Percentiles rank a stretch among this genome's conserved stretches.
Evolutionary conservation across 129 eudicot species (phyloP).

Genomic region (Calendula officinalis): DNA sequence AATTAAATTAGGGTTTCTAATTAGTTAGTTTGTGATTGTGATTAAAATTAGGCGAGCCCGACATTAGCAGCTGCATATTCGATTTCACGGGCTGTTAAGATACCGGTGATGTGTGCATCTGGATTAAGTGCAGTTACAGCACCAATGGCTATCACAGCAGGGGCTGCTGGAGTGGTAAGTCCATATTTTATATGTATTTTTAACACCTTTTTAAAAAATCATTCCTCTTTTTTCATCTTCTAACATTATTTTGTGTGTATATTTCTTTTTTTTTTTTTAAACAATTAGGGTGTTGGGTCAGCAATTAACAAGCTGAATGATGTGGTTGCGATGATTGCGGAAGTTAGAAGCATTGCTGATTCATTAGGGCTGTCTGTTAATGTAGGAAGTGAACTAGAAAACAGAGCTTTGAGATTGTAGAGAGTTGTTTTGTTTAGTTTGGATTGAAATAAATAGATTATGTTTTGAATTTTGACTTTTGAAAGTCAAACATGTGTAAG

Average conservation of each 20-base stretch:
- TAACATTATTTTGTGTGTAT: background rate
- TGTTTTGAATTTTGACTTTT: constrained; percentile 27
- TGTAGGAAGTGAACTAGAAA: constrained; percentile 25
- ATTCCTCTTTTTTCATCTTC: background rate
- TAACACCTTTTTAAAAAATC: background rate
- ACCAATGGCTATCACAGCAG: constrained; percentile 94
- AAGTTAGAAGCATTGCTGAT: constrained; percentile 73
- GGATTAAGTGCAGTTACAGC: constrained; percentile 94
- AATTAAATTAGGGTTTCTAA: constrained; percentile 3
- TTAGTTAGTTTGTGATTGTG: background rate
- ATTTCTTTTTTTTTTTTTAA: background rate
- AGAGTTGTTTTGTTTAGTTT: constrained; percentile 18
- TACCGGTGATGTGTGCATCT: constrained; percentile 98
- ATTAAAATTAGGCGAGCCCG: constrained; percentile 61
- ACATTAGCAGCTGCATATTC: constrained; percentile 94
- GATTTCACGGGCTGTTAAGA: constrained; percentile 80
- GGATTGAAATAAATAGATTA: constrained; percentile 18
- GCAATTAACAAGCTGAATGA: constrained; percentile 91
- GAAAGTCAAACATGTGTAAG: constrained; percentile 21
- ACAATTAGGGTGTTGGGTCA: constrained; percentile 82
- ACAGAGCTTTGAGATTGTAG: constrained; percentile 39
- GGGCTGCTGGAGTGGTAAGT: constrained; percentile 93
- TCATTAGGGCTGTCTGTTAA: constrained; percentile 41
- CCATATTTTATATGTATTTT: background rate
- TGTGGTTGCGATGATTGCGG: constrained; percentile 91